Percentiles rank a stretch among this genome's conserved stretches.
Conservation (phyloP, 305 asterid species). For the Fraxinus baroniana region DNA sequence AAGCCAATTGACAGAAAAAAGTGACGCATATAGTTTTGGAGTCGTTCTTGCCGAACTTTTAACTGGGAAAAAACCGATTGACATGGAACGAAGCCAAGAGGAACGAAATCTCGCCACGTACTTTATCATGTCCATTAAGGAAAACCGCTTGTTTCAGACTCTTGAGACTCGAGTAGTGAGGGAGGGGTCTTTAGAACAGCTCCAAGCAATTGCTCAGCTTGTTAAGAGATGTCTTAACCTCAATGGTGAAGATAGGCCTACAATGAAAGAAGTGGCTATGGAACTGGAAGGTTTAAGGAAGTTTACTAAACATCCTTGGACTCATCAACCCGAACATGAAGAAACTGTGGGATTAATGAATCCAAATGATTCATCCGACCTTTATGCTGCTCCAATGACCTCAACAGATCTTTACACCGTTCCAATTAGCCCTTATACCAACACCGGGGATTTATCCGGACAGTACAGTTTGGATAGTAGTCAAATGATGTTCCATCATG, state of each 20-base stretch:
- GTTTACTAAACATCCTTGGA: constrained; percentile 59
- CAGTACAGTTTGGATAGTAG: constrained; percentile 44
- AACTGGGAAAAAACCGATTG: constrained; percentile 60
- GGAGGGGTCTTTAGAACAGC: constrained; percentile 61
- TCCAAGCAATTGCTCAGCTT: constrained; percentile 46
- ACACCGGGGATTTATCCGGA: constrained; percentile 27
- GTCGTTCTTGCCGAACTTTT: constrained; percentile 65
- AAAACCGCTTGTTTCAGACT: constrained; percentile 44
- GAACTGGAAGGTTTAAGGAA: constrained; percentile 63
- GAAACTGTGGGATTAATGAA: constrained; percentile 42
- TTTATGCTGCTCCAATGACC: constrained; percentile 30
- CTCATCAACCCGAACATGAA: constrained; percentile 27
- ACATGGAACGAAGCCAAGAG: constrained; percentile 45
- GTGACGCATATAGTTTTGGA: constrained; percentile 77
- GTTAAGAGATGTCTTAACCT: constrained; percentile 45
- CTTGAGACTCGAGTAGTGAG: constrained; percentile 58
- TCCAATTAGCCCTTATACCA: constrained; percentile 27
- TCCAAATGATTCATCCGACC: constrained; percentile 34
- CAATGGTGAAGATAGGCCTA: constrained; percentile 57
- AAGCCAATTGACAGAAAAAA: constrained; percentile 61
- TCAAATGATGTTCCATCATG: constrained; percentile 27
- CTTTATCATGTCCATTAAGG: constrained; percentile 40
- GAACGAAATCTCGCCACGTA: constrained; percentile 46
- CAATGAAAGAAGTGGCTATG: constrained; percentile 66
- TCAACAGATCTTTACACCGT: constrained; percentile 38